phyloP scores from a whole-genome alignment of 2,329 filamentous ascomycete species.

The Westerdykella ornata region DNA sequence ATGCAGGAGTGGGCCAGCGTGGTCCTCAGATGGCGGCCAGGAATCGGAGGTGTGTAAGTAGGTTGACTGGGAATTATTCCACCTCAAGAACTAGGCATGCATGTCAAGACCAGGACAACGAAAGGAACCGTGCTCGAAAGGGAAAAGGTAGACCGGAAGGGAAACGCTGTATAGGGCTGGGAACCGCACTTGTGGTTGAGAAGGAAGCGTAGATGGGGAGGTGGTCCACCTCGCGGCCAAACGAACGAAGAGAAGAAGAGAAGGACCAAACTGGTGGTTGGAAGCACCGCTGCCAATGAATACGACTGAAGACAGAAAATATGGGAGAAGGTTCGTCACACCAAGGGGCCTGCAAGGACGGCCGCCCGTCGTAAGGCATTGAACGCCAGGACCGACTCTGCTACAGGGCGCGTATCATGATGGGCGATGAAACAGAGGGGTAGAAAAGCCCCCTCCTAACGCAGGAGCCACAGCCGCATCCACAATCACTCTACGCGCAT shows the following conservation, averaged over 20 bases:
- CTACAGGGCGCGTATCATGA: constrained; percentile 28
- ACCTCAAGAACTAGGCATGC: constrained; percentile 22
- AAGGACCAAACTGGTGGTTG: constrained; percentile 33
- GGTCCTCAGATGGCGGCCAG: constrained; percentile 10
- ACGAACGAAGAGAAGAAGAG: constrained; percentile 25
- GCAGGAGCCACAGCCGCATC: no score
- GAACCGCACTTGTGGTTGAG: constrained; percentile 1
- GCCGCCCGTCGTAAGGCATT: constrained; percentile 29
- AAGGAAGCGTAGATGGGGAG: constrained; percentile 1
- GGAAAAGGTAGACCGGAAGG: constrained; percentile 10
- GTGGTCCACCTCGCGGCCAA: constrained; percentile 17
- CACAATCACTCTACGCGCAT: no score
- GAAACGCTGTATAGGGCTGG: neutral
- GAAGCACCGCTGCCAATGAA: constrained; percentile 34
- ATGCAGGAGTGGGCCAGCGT: constrained; percentile 19
- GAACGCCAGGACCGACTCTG: constrained; percentile 24
- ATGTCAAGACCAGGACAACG: constrained; percentile 15
- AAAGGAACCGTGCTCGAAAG: neutral
- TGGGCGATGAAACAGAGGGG: neutral
- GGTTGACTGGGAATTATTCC: constrained; percentile 31
- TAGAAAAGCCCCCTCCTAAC: no score
- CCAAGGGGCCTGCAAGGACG: constrained; percentile 22
- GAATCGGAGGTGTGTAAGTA: constrained; percentile 10
- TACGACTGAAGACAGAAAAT: constrained; percentile 20
- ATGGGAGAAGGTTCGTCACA: constrained; percentile 27